phyloP scores from a whole-genome alignment of 192 early-diverging fungal species.

The Linnemannia zychae region DNA sequence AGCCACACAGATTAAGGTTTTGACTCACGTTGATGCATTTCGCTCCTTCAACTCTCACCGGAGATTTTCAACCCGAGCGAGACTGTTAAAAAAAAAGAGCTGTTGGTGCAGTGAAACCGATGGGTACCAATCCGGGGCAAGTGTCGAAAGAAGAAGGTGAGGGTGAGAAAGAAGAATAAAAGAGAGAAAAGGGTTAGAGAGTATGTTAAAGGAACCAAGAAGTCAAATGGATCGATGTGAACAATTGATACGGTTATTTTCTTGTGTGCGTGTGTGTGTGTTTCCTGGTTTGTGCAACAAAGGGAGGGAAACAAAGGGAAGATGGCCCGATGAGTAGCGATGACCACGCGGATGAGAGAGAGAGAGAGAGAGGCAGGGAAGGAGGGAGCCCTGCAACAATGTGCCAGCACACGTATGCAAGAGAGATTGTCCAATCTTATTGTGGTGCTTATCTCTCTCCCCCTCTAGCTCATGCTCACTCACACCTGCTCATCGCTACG shows the following conservation, averaged over 20 bases:
- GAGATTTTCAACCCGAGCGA: not conserved
- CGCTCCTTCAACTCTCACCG: not conserved
- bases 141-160: not conserved
- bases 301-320: not conserved
- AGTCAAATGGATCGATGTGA: not conserved
- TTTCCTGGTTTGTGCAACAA: not conserved
- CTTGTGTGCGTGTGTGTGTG: not conserved
- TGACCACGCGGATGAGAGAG: constrained; percentile 3
- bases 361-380: too few relatives aligned
- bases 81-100: not conserved
- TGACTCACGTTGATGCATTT: constrained; percentile 5
- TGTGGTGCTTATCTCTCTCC: not conserved
- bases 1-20: not conserved
- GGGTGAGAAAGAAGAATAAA: not conserved
- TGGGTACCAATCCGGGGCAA: not conserved
- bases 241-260: not conserved
- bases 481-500: not conserved
- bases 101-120: not conserved
- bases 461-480: not conserved
- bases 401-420: not conserved
- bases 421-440: not conserved
- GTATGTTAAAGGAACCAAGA: not conserved
- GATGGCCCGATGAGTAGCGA: not conserved
- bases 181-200: not conserved
- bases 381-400: not conserved